phyloP scores from a whole-genome alignment of 441 rosid species.

The Adansonia rubrostipa region DNA sequence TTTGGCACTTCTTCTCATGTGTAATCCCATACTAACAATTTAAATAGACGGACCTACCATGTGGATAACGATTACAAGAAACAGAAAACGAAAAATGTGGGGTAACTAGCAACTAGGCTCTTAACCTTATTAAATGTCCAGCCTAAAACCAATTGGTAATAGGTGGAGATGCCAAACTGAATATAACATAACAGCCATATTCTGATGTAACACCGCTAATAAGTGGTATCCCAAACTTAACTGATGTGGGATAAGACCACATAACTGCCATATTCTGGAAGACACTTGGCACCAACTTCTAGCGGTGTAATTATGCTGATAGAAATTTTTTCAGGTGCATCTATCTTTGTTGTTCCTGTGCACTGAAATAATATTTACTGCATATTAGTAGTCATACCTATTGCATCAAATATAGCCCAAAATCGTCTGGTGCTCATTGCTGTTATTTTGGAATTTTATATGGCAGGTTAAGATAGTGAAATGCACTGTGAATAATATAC shows the following conservation, averaged over 20 bases:
- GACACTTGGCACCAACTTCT: not conserved
- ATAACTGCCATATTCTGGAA: not conserved
- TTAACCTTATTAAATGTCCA: not conserved
- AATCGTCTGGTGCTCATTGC: constrained; percentile 18
- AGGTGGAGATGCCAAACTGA: not conserved
- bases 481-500: constrained; percentile 53
- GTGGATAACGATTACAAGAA: not conserved
- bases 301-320: not conserved
- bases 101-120: not conserved
- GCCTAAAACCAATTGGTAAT: not conserved
- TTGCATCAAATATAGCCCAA: constrained; percentile 11
- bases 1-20: not conserved
- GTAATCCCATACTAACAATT: not conserved
- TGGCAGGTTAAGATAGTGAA: constrained; percentile 67
- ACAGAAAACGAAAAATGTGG: not conserved
- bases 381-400: not conserved
- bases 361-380: constrained; percentile 1
- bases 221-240: not conserved
- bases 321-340: not conserved
- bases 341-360: not conserved
- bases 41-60: not conserved
- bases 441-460: constrained; percentile 16
- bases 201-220: too few species aligned
- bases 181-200: not conserved
- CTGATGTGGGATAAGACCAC: not conserved